phyloP scores from a whole-genome alignment of 768 basidiomycete species.

The Mycena latifolia region DNA sequence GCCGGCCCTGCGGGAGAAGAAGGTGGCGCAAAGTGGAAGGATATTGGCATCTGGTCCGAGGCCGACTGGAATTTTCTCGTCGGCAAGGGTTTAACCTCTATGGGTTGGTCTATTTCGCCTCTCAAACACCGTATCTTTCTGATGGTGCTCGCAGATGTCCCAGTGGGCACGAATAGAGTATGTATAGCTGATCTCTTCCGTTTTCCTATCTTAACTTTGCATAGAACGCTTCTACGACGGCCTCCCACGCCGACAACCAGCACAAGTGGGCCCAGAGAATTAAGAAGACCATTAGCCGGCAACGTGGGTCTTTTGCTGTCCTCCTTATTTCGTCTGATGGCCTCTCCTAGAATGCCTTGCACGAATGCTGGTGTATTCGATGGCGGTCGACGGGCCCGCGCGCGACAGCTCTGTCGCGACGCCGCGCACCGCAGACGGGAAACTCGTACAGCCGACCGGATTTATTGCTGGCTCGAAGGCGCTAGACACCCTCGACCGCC shows the following conservation, averaged over 20 bases:
- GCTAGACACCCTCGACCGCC: constrained; percentile 86
- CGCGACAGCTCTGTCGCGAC: constrained; percentile 56
- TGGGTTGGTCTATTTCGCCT: constrained; percentile 64
- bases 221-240: constrained; percentile 74
- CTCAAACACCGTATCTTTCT: constrained; percentile 1
- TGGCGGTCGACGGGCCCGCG: constrained; percentile 82
- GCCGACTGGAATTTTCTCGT: constrained; percentile 87
- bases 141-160: constrained; percentile 62
- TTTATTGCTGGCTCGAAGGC: constrained; percentile 89
- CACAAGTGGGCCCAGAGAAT: constrained; percentile 69
- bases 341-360: constrained; percentile 76
- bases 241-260: constrained; percentile 75
- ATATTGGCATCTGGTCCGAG: constrained; percentile 91
- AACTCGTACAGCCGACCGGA: constrained; percentile 54
- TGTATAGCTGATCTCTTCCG: constrained; percentile 24
- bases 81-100: constrained; percentile 83
- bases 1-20: constrained; percentile 65
- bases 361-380: constrained; percentile 89
- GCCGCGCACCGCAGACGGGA: constrained; percentile 39
- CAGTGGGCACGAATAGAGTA: constrained; percentile 79
- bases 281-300: constrained; percentile 77
- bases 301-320: constrained; percentile 55
- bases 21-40: constrained; percentile 75
- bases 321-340: constrained; percentile 25
- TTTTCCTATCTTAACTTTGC: constrained; percentile 13